Percentiles rank a stretch among this genome's conserved stretches.
Evolutionary conservation across 108 stramenopile genomes (phyloP).

Genomic region (Epithemia pelagica): DNA sequence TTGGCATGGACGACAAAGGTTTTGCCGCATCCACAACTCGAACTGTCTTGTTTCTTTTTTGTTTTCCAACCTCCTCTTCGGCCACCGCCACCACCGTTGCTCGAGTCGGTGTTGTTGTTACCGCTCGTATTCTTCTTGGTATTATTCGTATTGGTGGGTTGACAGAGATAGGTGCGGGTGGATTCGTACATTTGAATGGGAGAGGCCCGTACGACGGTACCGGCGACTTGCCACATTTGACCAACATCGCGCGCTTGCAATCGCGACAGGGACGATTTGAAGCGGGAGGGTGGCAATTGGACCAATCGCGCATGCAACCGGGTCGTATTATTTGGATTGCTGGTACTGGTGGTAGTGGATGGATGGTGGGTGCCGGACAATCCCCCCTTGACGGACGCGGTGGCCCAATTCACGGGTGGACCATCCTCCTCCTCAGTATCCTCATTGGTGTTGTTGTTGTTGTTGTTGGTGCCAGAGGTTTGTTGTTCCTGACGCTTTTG

Average conservation of each 20-base stretch:
- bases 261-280: slow-evolving; percentile 68
- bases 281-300: slow-evolving; percentile 80
- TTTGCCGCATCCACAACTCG: slow-evolving; percentile 53
- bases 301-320: slow-evolving; percentile 86
- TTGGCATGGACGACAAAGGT: slow-evolving; percentile 76
- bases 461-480: slow-evolving; percentile 15
- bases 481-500: background rate
- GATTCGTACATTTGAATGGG: slow-evolving; percentile 92
- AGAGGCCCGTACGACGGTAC: slow-evolving; percentile 88
- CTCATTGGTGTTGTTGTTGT: slow-evolving; percentile 16
- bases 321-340: slow-evolving; percentile 11
- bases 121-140: background rate
- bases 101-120: background rate
- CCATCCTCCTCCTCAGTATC: slow-evolving; percentile 7
- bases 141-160: background rate
- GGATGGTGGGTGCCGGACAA: slow-evolving; percentile 8
- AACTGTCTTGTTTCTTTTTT: too few species aligned
- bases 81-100: background rate
- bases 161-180: slow-evolving; percentile 74
- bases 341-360: slow-evolving; percentile 36
- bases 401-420: slow-evolving; percentile 8
- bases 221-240: slow-evolving; percentile 85
- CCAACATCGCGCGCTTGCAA: slow-evolving; percentile 78
- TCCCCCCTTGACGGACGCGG: slow-evolving; percentile 9
- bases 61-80: too few species aligned